Evolutionary conservation across 768 basidiomycete genomes (phyloP).

Genomic region (Pleurotus eryngii): DNA sequence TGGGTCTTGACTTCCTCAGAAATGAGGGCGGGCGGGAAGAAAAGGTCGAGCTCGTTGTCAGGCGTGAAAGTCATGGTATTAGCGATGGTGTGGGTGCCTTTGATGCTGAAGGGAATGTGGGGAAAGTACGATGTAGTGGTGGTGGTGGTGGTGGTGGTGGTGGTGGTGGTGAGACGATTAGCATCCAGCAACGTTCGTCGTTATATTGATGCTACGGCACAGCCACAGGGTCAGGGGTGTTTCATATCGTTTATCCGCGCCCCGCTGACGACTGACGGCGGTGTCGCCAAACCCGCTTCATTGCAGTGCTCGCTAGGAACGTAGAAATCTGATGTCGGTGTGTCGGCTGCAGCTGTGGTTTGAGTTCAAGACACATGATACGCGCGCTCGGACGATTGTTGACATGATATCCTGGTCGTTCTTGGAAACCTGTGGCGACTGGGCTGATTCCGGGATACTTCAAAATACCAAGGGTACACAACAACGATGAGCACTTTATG

Average conservation of each 20-base stretch:
- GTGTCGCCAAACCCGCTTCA: background rate
- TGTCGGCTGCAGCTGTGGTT: too few species aligned
- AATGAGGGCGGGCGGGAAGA: slow-evolving; percentile 74
- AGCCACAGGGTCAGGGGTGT: slow-evolving; percentile 6
- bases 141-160: background rate
- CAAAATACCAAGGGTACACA: too few species aligned
- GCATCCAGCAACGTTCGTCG: slow-evolving; percentile 5
- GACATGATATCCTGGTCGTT: too few species aligned
- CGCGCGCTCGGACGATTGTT: too few species aligned
- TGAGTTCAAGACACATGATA: too few species aligned
- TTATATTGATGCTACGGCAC: slow-evolving; percentile 1
- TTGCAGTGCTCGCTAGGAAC: too few species aligned
- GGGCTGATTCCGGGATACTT: too few species aligned
- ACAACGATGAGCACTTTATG: too few species aligned
- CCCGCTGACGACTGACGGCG: background rate
- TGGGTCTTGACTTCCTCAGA: slow-evolving; percentile 56
- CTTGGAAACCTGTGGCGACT: too few species aligned
- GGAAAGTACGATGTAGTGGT: background rate
- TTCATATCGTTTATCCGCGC: background rate
- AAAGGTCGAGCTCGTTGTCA: slow-evolving; percentile 67
- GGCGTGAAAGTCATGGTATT: slow-evolving; percentile 41
- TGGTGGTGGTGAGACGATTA: background rate
- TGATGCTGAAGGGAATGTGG: background rate
- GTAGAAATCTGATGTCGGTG: too few species aligned
- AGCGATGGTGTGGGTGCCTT: background rate